phyloP scores from a whole-genome alignment of 1,139 yeast genomes.

The Suhomyces chickasaworum region DNA sequence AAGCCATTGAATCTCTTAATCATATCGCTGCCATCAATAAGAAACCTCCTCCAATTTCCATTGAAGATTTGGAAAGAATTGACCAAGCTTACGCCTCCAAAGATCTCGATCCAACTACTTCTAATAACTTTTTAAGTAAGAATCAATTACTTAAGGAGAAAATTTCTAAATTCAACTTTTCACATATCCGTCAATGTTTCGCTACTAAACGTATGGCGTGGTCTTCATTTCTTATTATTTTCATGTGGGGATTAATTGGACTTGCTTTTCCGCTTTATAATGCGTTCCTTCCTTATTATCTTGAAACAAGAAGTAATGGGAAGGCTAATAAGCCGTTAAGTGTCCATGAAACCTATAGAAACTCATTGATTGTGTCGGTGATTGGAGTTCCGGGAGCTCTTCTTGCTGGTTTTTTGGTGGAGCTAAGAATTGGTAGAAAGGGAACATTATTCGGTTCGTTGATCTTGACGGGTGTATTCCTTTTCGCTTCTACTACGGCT shows the following conservation, averaged over 20 bases:
- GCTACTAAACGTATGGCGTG: conserved; percentile 35
- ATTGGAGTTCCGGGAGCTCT: conserved; percentile 47
- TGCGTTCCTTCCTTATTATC: conserved; percentile 45
- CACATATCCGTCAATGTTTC: conserved; percentile 40
- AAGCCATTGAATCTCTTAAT: conserved; percentile 38
- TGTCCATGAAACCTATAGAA: conserved; percentile 41
- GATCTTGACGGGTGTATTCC: conserved; percentile 40
- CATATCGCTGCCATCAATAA: conserved; percentile 41
- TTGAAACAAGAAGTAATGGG: conserved; percentile 35
- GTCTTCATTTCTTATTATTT: conserved; percentile 38
- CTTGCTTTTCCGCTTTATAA: conserved; percentile 49
- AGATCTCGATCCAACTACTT: conserved; percentile 15
- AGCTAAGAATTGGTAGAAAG: conserved; percentile 42
- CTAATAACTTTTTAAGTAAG: conserved; percentile 7
- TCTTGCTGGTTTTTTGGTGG: conserved; percentile 42
- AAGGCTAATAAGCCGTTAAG: conserved; percentile 34
- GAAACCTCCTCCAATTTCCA: conserved; percentile 25
- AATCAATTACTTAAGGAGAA: conserved; percentile 30
- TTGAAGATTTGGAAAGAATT: conserved; percentile 34
- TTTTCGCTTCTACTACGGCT: conserved; percentile 47
- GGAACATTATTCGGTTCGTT: conserved; percentile 39
- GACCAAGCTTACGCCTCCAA: conserved; percentile 23
- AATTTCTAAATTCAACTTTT: conserved; percentile 30
- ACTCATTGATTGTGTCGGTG: conserved; percentile 43
- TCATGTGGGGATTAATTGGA: conserved; percentile 48